Base-by-base conservation (phyloP, 2,329 filamentous ascomycete genomes). In the Fusarium sp. region DNA sequence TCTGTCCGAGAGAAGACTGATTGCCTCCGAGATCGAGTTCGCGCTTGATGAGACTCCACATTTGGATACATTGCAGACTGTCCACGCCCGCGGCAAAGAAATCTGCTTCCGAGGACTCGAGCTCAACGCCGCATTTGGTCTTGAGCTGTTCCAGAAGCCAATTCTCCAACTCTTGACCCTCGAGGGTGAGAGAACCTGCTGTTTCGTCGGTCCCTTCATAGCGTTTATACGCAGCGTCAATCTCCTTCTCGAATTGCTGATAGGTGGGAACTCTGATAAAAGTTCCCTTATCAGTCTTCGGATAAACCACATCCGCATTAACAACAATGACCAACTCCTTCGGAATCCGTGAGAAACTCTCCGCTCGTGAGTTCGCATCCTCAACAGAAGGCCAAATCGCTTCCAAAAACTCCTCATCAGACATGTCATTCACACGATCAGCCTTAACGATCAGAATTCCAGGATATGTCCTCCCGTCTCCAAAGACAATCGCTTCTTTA, bases 1-100 rank as follows among this genome's bases (percentile, higher is more conserved):
- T 91, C 49, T 86, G 84, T 0, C 83, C 82, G 0, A 90, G 75
- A 12, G 79, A 76, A 0, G 67, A 27, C 10, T 74, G 71, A 16
- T 82, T 78, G 0, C 83, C 83, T 2, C 82, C 80, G 2, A 88
- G 71, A 27, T 88, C 82, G 4, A 91, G 73, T 1, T 84, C 80
- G 15, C 83, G 83, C 56, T 86, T 78, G 29, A 91, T 84, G 3
- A 80, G 77, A 18, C 82, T 81, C 67, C 88, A 83, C 61, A 88
- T 83, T 55, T 84, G 83, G 29, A 89, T 87, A 2, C 87, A 85
- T 65, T 88, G 86, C 27, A 91, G 76, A 47, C 85, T 88, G 74
- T 91, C 89, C 3, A 90, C 79, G 0, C 88, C 88, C 1, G 83
- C 78, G 0, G 82, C 78, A 72, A 90, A 91, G 72, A 91, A 87